Evolutionary conservation across 139 green algal species (phyloP).

Genomic region (Choricystis sp.): DNA sequence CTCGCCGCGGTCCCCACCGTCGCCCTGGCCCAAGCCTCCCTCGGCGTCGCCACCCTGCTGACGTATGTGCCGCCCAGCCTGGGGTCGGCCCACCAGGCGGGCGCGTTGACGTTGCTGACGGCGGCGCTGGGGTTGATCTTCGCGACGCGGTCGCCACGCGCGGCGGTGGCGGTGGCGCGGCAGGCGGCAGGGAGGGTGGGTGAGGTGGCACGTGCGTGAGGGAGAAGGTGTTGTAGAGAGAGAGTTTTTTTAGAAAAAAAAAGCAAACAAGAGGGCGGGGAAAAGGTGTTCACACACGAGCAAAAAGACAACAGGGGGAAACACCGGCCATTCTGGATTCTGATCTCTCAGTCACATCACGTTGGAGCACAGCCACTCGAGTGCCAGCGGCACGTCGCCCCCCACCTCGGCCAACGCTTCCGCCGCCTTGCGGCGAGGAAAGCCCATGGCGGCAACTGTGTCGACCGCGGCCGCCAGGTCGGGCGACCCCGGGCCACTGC

Average conservation of each 20-base stretch:
- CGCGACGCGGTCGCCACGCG: slow-evolving; percentile 26
- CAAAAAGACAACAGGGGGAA: no score
- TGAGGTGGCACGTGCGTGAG: background rate
- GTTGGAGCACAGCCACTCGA: slow-evolving; percentile 44
- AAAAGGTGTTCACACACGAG: no score
- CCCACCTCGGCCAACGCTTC: slow-evolving; percentile 45
- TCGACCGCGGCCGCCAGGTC: slow-evolving; percentile 9
- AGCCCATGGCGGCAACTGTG: slow-evolving; percentile 43
- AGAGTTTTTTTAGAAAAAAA: no score
- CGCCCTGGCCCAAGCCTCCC: slow-evolving; percentile 38
- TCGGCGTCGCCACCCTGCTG: slow-evolving; percentile 74
- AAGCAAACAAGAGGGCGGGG: no score
- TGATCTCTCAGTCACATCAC: slow-evolving; percentile 12
- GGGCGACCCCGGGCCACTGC: background rate
- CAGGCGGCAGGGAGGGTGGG: background rate
- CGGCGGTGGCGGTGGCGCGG: background rate
- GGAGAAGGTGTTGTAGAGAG: no score
- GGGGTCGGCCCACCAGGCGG: slow-evolving; percentile 68
- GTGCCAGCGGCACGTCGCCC: slow-evolving; percentile 28
- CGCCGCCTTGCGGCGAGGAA: slow-evolving; percentile 29
- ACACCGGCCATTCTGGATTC: background rate
- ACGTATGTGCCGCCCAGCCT: slow-evolving; percentile 73
- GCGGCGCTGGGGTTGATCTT: slow-evolving; percentile 68
- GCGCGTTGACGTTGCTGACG: slow-evolving; percentile 81
- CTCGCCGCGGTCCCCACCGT: slow-evolving; percentile 29